Percentiles rank a stretch among this genome's conserved stretches.
Evolutionary conservation across 1,284 basidiomycete genomes (phyloP).

Genomic region (Ceratorhiza oryzae-sativae): DNA sequence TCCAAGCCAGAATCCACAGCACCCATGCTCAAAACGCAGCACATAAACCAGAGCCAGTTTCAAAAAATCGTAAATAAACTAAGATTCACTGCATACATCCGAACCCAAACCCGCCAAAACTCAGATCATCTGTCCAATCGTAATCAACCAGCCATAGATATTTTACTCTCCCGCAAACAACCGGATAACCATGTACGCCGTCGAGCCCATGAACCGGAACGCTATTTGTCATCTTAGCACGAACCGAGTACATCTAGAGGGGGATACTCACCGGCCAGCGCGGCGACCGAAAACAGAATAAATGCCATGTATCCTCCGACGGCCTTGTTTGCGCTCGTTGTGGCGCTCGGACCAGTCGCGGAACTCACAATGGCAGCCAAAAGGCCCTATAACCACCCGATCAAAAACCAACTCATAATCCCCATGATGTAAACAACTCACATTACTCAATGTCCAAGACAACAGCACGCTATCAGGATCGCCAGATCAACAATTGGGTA

Average conservation of each 20-base stretch:
- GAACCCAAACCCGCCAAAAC: no score
- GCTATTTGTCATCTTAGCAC: constrained; percentile 55
- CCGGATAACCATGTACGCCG: constrained; percentile 78
- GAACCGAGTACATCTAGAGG: neutral
- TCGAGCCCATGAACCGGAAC: constrained; percentile 80
- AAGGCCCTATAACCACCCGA: constrained; percentile 58
- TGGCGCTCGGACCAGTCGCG: constrained; percentile 48
- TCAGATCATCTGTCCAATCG: no score
- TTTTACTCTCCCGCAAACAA: constrained; percentile 80
- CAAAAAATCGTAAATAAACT: no score
- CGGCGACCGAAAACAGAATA: constrained; percentile 82
- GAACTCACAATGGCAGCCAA: constrained; percentile 70
- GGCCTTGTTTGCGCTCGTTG: constrained; percentile 55
- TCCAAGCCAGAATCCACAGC: no score
- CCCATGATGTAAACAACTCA: constrained; percentile 48
- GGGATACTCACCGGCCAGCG: constrained; percentile 75
- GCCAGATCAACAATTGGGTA: constrained; percentile 27
- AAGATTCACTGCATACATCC: no score
- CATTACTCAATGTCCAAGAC: constrained; percentile 85
- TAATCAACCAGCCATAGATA: no score
- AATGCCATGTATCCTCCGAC: constrained; percentile 84
- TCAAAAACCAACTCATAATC: neutral
- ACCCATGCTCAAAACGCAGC: no score
- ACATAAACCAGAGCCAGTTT: no score
- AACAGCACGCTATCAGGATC: constrained; percentile 64